Evolutionary conservation across 768 basidiomycete species (phyloP).

Genomic region (Leccinum disarticulatum): DNA sequence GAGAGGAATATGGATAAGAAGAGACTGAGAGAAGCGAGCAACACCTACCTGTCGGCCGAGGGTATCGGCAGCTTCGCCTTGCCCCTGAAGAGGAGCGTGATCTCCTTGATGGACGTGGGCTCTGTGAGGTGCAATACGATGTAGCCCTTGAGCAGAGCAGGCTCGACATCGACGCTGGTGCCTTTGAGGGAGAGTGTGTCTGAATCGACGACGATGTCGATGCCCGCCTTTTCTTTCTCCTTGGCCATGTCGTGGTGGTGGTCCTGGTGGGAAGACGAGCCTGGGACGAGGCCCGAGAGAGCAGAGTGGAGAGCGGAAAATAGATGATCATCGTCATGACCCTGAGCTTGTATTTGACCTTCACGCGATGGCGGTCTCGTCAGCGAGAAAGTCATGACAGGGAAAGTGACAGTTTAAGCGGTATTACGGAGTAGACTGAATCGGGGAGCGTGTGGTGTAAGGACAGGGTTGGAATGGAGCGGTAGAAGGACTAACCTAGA

Average conservation of each 20-base stretch:
- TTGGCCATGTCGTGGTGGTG: constrained; percentile 41
- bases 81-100: constrained; percentile 81
- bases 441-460: neutral
- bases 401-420: constrained; percentile 11
- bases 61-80: constrained; percentile 71
- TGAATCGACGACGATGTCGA: constrained; percentile 77
- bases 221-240: constrained; percentile 48
- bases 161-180: constrained; percentile 80
- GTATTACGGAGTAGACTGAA: constrained; percentile 10
- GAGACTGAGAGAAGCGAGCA: constrained; percentile 5
- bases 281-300: constrained; percentile 29
- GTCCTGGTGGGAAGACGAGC: constrained; percentile 22
- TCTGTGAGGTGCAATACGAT: constrained; percentile 80
- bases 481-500: neutral
- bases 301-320: constrained; percentile 41
- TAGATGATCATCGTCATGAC: constrained; percentile 35
- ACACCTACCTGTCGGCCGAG: constrained; percentile 56
- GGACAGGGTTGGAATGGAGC: neutral
- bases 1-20: neutral
- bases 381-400: constrained; percentile 36
- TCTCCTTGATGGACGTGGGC: constrained; percentile 79
- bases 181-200: constrained; percentile 74
- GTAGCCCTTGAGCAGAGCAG: constrained; percentile 76
- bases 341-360: constrained; percentile 22
- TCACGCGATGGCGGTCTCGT: constrained; percentile 32